These are phyloP conservation scores for Alternaria tenuissima DNA, from an alignment of 2,329 filamentous ascomycete species.

Conservation along the genomic window DNA sequence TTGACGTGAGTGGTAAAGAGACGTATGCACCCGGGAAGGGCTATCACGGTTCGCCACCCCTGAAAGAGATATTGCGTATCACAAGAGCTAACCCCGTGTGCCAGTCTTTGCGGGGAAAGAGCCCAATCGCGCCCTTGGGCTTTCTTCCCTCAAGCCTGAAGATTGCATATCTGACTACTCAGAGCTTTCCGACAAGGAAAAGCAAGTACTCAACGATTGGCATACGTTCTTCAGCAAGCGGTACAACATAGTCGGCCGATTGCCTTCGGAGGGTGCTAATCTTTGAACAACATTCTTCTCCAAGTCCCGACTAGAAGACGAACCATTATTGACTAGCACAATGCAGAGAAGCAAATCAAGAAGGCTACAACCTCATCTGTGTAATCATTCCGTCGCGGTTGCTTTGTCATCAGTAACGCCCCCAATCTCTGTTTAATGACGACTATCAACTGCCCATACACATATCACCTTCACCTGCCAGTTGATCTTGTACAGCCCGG, in stretches of 20 bases:
- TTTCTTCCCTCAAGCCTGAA: conserved; percentile 84
- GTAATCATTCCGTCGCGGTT: not conserved
- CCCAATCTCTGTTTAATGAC: not conserved
- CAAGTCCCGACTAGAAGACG: not conserved
- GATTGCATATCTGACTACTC: conserved; percentile 84
- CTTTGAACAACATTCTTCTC: conserved; percentile 14
- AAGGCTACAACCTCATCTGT: not conserved
- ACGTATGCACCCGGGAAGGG: conserved; percentile 83
- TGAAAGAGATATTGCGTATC: not conserved
- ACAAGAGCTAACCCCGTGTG: conserved; percentile 11
- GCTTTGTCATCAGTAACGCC: no score
- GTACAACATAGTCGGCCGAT: conserved; percentile 83
- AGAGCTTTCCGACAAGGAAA: conserved; percentile 83
- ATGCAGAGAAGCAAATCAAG: not conserved
- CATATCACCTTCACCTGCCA: not conserved
- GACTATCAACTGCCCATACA: not conserved
- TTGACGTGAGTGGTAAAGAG: conserved; percentile 90
- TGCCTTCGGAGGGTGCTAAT: conserved; percentile 34
- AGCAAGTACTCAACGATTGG: conserved; percentile 88
- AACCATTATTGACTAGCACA: not conserved
- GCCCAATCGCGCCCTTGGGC: conserved; percentile 87
- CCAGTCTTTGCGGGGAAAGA: conserved; percentile 96
- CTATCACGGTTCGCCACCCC: conserved; percentile 76
- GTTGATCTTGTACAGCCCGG: not conserved
- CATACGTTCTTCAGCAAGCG: conserved; percentile 95